Conservation (phyloP, 257 asterid species). For the Solanum phureja region DNA sequence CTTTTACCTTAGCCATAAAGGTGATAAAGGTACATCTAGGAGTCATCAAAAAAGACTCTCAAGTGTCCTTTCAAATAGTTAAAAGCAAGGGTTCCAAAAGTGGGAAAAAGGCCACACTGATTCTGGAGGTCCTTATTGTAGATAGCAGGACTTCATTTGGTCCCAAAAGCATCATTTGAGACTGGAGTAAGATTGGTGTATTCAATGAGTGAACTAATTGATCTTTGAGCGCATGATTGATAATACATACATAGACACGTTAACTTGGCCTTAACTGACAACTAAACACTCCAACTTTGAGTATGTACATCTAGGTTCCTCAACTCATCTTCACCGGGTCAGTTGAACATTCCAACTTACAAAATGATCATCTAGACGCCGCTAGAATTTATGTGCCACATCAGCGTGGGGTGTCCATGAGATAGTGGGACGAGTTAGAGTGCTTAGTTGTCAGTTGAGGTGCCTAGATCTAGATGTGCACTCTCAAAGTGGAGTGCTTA, state of each 20-base stretch:
- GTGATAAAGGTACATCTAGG: background rate
- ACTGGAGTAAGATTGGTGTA: background rate
- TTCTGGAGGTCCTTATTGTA: background rate
- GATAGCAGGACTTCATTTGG: background rate
- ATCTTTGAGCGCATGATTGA: background rate
- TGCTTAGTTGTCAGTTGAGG: background rate
- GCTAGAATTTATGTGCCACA: background rate
- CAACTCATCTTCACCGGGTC: background rate
- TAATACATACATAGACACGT: background rate
- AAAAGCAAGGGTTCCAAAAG: background rate
- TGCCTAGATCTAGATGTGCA: background rate
- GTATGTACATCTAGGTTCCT: background rate
- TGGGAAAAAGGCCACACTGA: background rate
- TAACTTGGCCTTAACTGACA: background rate
- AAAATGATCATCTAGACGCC: background rate
- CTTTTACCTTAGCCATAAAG: background rate
- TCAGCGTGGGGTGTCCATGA: background rate
- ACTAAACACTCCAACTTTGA: background rate
- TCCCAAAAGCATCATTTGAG: background rate
- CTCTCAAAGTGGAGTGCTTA: background rate
- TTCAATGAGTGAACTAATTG: background rate
- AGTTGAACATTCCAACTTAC: background rate
- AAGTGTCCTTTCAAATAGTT: background rate
- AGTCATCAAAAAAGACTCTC: background rate
- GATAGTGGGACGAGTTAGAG: background rate